A percentile compares a stretch with the other conserved stretches of the same genome.
These are phyloP conservation scores for Boletus rubescentipes DNA, from an alignment of 768 basidiomycete genomes.

Conservation along the genomic window DNA sequence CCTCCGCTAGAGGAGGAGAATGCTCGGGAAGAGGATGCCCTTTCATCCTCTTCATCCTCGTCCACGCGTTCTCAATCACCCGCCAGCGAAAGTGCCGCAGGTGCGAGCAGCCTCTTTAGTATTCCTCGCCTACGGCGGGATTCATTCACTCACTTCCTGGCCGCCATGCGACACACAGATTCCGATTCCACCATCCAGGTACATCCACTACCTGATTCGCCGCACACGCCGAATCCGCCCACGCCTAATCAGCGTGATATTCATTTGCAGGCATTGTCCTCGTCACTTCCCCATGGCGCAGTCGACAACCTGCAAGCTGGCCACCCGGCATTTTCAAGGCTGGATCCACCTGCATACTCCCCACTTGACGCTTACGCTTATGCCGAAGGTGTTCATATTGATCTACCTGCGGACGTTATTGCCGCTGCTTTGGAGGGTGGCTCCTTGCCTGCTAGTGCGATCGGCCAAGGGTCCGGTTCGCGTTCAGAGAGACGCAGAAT, in stretches of 20 bases:
- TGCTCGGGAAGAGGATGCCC: conserved; percentile 25
- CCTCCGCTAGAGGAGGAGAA: conserved; percentile 24
- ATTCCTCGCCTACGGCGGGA: conserved; percentile 63
- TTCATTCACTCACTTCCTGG: conserved; percentile 66
- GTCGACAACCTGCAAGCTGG: conserved; percentile 30
- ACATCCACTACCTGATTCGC: conserved; percentile 79
- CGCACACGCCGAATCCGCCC: conserved; percentile 74
- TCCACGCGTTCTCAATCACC: conserved; percentile 61
- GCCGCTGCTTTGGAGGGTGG: conserved; percentile 82
- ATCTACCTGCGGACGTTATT: conserved; percentile 91
- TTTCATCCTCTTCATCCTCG: conserved; percentile 26
- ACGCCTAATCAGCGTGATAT: conserved; percentile 86
- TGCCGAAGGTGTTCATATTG: conserved; percentile 87
- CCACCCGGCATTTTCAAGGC: conserved; percentile 42
- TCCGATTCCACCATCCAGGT: conserved; percentile 67
- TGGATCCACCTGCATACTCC: conserved; percentile 84
- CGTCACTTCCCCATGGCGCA: conserved; percentile 14
- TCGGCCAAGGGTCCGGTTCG: conserved; percentile 49
- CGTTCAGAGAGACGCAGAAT: conserved; percentile 59
- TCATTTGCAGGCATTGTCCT: conserved; percentile 61
- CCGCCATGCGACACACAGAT: conserved; percentile 59
- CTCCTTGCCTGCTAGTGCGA: conserved; percentile 55
- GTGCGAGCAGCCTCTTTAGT: conserved; percentile 83
- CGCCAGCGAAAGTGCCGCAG: conserved; percentile 53
- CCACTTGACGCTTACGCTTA: conserved; percentile 85